Conservation (phyloP, 352 stramenopile species). For the Pythium graminicola region DNA sequence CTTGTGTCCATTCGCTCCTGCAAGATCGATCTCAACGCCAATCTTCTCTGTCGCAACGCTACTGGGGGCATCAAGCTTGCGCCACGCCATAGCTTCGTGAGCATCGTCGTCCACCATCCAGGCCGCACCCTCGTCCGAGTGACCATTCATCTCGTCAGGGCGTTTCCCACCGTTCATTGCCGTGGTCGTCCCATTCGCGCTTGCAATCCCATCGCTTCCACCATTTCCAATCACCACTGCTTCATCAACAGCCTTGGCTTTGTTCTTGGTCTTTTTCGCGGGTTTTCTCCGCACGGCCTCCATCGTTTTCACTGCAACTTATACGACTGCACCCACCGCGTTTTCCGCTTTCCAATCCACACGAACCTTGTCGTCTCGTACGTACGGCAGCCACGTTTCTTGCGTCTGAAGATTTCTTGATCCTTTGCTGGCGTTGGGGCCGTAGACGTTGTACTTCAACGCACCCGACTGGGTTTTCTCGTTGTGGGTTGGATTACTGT, state of each 20-base stretch:
- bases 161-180: background rate
- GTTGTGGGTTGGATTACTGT: background rate
- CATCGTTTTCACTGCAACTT: constrained; percentile 3
- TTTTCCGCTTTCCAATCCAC: background rate
- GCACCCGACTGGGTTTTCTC: constrained; percentile 5
- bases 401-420: background rate
- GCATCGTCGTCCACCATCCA: constrained; percentile 16
- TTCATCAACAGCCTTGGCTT: constrained; percentile 7
- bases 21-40: background rate
- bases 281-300: constrained; percentile 25
- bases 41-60: background rate
- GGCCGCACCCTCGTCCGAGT: constrained; percentile 14
- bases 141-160: constrained; percentile 1
- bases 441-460: constrained; percentile 13
- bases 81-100: constrained; percentile 1
- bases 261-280: constrained; percentile 23
- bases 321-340: constrained; percentile 1
- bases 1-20: background rate
- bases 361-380: background rate
- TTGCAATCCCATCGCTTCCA: background rate
- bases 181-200: background rate
- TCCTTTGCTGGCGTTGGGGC: background rate
- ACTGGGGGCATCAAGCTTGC: background rate
- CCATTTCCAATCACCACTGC: background rate
- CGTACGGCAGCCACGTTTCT: background rate